Conservation (phyloP, 495 filamentous ascomycete species). For the Hypoxylon intermedium region DNA sequence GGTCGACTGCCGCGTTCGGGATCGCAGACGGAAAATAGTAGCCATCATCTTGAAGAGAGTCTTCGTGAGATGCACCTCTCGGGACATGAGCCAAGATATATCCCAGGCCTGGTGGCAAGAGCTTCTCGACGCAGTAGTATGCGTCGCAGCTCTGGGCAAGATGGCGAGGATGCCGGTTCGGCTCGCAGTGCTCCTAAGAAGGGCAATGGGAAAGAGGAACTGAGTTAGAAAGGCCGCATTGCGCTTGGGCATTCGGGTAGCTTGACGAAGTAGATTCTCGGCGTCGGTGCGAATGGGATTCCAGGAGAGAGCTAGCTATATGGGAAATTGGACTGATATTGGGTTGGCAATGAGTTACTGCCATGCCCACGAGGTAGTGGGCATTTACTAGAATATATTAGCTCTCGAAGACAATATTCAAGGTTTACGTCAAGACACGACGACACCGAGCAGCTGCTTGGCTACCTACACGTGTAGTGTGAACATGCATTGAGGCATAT, state of each 20-base stretch:
- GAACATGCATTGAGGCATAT: neutral
- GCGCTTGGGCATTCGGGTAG: neutral
- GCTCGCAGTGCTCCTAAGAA: slow-evolving; percentile 12
- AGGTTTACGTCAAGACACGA: no score
- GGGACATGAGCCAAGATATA: slow-evolving; percentile 69
- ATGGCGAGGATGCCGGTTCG: slow-evolving; percentile 42
- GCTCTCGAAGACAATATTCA: no score
- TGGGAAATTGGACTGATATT: no score
- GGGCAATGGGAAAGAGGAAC: slow-evolving; percentile 22
- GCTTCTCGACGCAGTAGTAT: slow-evolving; percentile 59
- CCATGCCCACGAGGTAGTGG: no score
- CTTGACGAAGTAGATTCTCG: neutral
- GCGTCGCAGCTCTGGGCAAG: slow-evolving; percentile 48
- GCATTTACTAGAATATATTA: no score
- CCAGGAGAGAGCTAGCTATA: no score
- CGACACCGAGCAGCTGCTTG: no score
- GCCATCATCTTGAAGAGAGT: slow-evolving; percentile 29
- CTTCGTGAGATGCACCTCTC: slow-evolving; percentile 53
- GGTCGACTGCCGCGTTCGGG: slow-evolving; percentile 22
- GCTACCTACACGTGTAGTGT: no score
- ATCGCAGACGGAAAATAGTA: slow-evolving; percentile 38
- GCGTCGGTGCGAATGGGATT: neutral
- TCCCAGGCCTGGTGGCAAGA: slow-evolving; percentile 73
- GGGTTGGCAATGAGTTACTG: no score
- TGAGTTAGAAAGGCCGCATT: neutral